These are phyloP conservation scores for Tetrahymena thermophila DNA, from an alignment of 73 alveolate species.

Conservation along the genomic window DNA sequence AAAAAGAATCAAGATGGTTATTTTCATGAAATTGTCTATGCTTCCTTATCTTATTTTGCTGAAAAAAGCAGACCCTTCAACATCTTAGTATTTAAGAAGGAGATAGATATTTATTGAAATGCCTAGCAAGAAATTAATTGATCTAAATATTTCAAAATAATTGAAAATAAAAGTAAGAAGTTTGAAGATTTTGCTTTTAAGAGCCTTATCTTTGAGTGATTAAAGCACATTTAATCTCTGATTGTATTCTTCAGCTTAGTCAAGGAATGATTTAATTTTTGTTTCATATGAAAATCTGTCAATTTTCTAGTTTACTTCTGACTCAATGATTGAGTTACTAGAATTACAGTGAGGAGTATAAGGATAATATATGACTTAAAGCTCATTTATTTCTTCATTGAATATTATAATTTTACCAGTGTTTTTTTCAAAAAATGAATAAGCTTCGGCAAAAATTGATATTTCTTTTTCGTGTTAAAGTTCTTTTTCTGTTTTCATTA, in stretches of 20 bases:
- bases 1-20: neutral
- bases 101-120: neutral
- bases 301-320: neutral
- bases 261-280: neutral
- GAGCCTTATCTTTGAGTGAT: neutral
- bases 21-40: neutral
- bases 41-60: neutral
- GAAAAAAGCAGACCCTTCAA: neutral
- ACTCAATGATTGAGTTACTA: neutral
- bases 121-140: neutral
- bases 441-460: neutral
- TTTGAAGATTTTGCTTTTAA: neutral
- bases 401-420: neutral
- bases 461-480: neutral
- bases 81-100: neutral
- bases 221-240: neutral
- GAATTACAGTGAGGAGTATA: neutral
- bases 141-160: neutral
- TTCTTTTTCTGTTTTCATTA: neutral
- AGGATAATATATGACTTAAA: neutral
- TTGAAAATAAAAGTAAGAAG: neutral
- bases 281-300: neutral
- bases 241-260: neutral
- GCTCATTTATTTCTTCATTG: neutral
- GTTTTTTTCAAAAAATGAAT: neutral